A percentile compares a stretch with the other conserved stretches of the same genome.
phyloP scores from a whole-genome alignment of 495 filamentous ascomycete species.

The Penicillium malachiteum region DNA sequence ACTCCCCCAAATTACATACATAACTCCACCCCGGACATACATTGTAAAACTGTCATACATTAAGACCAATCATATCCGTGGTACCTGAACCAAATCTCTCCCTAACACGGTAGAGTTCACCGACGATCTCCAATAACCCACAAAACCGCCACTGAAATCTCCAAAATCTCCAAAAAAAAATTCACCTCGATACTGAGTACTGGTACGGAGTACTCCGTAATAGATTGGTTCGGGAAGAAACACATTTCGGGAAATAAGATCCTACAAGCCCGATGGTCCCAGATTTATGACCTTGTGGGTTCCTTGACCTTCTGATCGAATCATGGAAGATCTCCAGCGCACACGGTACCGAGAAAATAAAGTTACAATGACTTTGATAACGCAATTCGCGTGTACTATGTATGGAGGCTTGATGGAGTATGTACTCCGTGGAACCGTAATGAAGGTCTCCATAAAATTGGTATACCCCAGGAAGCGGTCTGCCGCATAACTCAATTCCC shows the following conservation, averaged over 20 bases:
- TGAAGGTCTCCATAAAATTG: too few species aligned
- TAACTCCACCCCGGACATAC: background rate
- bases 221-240: background rate
- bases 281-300: background rate
- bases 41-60: background rate
- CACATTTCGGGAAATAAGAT: background rate
- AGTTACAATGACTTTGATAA: background rate
- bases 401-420: too few species aligned
- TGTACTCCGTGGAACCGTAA: too few species aligned
- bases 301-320: background rate
- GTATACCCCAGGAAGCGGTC: background rate
- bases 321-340: background rate
- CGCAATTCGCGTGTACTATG: background rate
- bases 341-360: background rate
- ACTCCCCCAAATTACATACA: background rate
- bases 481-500: background rate
- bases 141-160: background rate
- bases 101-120: background rate
- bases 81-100: background rate
- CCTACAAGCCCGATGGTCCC: background rate
- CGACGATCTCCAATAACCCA: conserved; percentile 1
- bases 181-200: too few species aligned
- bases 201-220: too few species aligned
- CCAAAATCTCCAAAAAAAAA: too few species aligned
- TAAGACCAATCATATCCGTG: background rate